A percentile compares a stretch with the other conserved stretches of the same genome.
These are phyloP conservation scores for Lecanoromycetidae sp. DNA, from an alignment of 2,329 filamentous ascomycete species.

Conservation along the genomic window DNA sequence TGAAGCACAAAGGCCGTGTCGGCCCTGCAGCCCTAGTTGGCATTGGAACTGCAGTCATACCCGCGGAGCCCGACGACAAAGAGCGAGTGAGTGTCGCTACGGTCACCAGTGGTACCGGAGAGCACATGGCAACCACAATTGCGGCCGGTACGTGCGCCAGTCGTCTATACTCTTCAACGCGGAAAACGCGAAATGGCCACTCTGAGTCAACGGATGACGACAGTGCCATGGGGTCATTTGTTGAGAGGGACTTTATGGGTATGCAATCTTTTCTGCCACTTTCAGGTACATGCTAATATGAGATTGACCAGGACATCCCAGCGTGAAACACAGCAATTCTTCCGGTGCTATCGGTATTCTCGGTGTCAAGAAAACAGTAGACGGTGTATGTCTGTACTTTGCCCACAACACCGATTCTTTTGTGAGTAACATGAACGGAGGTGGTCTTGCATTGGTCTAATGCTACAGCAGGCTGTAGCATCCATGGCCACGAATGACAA, in stretches of 20 bases:
- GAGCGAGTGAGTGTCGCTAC: constrained; percentile 61
- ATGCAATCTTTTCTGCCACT: constrained; percentile 17
- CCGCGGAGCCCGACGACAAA: constrained; percentile 56
- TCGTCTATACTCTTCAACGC: constrained; percentile 61
- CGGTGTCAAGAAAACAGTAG: constrained; percentile 68
- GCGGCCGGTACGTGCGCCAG: constrained; percentile 79
- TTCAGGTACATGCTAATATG: constrained; percentile 6
- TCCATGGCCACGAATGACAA: constrained; percentile 74
- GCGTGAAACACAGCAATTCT: constrained; percentile 66
- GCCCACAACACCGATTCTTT: constrained; percentile 90
- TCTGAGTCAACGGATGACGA: constrained; percentile 63
- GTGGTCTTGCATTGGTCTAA: background rate
- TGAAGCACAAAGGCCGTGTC: constrained; percentile 88
- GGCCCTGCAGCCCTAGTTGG: constrained; percentile 89
- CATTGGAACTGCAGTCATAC: constrained; percentile 81
- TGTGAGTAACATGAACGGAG: constrained; percentile 28
- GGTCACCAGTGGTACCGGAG: constrained; percentile 87
- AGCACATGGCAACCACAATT: constrained; percentile 95
- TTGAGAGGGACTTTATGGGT: constrained; percentile 83
- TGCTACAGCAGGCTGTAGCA: constrained; percentile 52
- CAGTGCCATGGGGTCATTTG: constrained; percentile 62
- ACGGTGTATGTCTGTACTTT: constrained; percentile 77
- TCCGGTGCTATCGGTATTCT: constrained; percentile 84
- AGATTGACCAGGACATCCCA: constrained; percentile 51
- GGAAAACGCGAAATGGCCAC: constrained; percentile 46